Evolutionary conservation across 352 stramenopile genomes (phyloP), one percentile per base, ranked within the genome.

Genomic region (Phytopythium chamaehyphon): DNA sequence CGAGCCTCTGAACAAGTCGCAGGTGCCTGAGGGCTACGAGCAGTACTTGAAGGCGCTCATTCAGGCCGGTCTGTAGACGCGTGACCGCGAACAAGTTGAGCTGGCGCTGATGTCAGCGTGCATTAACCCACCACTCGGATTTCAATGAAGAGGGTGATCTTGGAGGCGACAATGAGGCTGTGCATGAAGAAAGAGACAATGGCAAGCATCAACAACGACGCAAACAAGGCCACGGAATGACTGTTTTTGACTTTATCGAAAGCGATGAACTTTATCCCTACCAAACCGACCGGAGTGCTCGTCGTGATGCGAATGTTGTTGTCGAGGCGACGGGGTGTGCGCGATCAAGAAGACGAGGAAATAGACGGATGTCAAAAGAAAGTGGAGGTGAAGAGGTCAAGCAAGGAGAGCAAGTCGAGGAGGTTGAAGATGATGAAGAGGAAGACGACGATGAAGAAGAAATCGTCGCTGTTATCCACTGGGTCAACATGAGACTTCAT

Each of bases 261-360:
- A 47, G 58, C 8, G 73, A 84, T 53, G 73, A 73, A n/a, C 54
- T 66, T 23, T 71, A 79, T 47, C 73, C 73, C 37, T 85, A 85
- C 26, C 71, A 64, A 9, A 54, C 66, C 0, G 35, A 51, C 14
- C 26, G 60, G 6, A 64, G 71, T 3, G 45, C 78, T 28, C 73
- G 71, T 10, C 71, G 74, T 24, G 70, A 81, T 50, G 47, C 64
- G 12, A 62, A 69, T 42, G 69, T 61, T 23, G 66, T 79, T 33
- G 47, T 76, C 23, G 58, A 71, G 62, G 50, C 67, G 11, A 66
- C 36, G 15, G 49, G 53, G n/a, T 56, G 36, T 18, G 14, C 36
- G 51, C 59, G 59, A 18, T 53, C 35, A 11, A 39, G 16, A 18
- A 44, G 15, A 44, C 31, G 21, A n/a, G 11, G 14, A 47, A 6